A percentile compares a stretch with the other conserved stretches of the same genome.
Evolutionary conservation across 495 filamentous ascomycete species (phyloP).

Genomic region (Penicillium diatomitis): DNA sequence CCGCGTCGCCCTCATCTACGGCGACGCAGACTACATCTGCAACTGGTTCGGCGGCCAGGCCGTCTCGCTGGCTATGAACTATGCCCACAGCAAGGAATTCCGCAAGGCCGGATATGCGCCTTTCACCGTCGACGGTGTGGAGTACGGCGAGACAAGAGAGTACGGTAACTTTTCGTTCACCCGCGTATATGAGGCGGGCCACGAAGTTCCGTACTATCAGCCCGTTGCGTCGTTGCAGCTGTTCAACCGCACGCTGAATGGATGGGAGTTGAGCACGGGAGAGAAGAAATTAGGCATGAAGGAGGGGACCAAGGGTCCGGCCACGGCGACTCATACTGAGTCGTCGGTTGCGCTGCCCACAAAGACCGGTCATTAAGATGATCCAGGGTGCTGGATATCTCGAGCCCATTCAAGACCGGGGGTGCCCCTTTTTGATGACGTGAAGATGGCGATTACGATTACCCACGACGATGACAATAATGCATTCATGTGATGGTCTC

Average conservation of each 20-base stretch:
- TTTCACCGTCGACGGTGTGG: constrained; percentile 29
- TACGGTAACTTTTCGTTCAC: constrained; percentile 49
- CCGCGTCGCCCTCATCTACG: constrained; percentile 60
- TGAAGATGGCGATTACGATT: no score
- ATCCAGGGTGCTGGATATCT: no score
- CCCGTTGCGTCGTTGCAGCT: constrained; percentile 40
- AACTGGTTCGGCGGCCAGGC: constrained; percentile 41
- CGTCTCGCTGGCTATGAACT: constrained; percentile 30
- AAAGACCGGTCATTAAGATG: no score
- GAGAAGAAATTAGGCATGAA: constrained; percentile 30
- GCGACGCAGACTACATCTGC: constrained; percentile 49
- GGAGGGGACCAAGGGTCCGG: constrained; percentile 36
- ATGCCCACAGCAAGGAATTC: constrained; percentile 31
- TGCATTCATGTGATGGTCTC: no score
- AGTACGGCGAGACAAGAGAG: constrained; percentile 44
- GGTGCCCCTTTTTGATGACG: no score
- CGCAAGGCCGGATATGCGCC: constrained; percentile 37
- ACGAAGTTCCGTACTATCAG: constrained; percentile 51
- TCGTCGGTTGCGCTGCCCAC: constrained; percentile 40
- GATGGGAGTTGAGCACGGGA: constrained; percentile 48
- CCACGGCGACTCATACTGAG: constrained; percentile 48
- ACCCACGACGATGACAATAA: no score
- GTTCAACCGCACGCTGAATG: constrained; percentile 45
- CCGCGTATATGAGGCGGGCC: constrained; percentile 49
- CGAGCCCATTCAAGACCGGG: no score